These are phyloP conservation scores for Pyrus hybrid DNA, from an alignment of 331 rosid species.

Conservation along the genomic window DNA sequence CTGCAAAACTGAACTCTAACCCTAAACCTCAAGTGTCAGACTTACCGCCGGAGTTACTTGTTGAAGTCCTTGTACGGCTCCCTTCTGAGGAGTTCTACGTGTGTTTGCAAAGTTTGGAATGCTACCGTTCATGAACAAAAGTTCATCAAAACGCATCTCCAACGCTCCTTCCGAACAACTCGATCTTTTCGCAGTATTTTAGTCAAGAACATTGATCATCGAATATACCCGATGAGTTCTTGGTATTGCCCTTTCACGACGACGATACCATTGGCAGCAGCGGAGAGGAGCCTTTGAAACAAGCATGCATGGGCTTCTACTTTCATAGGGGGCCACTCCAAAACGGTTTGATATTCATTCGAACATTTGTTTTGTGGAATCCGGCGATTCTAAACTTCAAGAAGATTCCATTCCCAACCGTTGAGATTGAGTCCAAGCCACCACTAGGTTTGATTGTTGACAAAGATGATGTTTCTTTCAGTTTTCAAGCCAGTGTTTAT, in stretches of 20 bases:
- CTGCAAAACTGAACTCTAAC: neutral
- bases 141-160: neutral
- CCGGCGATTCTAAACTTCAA: too few species aligned
- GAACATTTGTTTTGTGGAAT: too few species aligned
- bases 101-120: neutral
- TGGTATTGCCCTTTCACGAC: neutral
- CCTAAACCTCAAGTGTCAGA: neutral
- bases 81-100: neutral
- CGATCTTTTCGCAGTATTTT: neutral
- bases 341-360: neutral
- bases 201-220: neutral
- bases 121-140: neutral
- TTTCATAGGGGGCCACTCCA: neutral
- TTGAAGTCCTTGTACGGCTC: neutral
- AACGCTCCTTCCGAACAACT: neutral
- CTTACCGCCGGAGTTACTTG: neutral
- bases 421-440: too few species aligned
- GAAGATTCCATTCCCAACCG: too few species aligned
- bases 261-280: neutral
- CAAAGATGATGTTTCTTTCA: too few species aligned
- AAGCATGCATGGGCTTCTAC: neutral
- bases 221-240: neutral
- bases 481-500: too few species aligned
- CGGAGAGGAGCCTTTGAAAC: neutral
- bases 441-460: too few species aligned